Evolutionary conservation across 2,329 filamentous ascomycete species (phyloP), one percentile per base, ranked within the genome.

Genomic region (Knoxdaviesia capensis): DNA sequence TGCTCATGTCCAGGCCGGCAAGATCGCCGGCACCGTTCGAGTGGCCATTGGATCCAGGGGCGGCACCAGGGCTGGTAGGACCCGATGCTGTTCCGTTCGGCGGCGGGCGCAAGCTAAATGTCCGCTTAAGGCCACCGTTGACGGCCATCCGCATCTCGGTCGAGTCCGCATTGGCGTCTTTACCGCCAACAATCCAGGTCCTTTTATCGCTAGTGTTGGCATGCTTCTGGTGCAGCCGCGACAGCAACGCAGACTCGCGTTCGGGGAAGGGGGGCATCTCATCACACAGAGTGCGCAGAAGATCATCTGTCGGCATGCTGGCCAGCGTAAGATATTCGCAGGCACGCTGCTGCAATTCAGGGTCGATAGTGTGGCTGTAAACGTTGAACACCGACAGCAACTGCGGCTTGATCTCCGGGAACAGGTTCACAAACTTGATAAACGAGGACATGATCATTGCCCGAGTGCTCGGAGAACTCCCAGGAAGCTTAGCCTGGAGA

Each of bases 191-290:
- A 30, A 94, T 79, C 90, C 90, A 98, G 2, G 90, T 96, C 47
- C 88, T 75, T 62, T 92, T 92, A 58, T 98, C 90, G 55, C 84
- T 93, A 9, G 85, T 90, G 46, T 81, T 83, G 39, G 81, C 82
- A 53, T 92, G 86, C 63, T 93, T 96, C 59, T 94, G 86, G 59
- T 98, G 88, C 40, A 98, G 69, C 44, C 90, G 74, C 35, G 88
- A 94, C 7, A 98, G 67, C 31, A 98, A 66, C 1, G 90, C 88
- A 5, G 90, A 96, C 45, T 93, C 79, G 46, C 92, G 71, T 58
- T 98, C 87, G 0, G 90, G 92, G 61, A 96, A 98, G 0, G 90
- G 87, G 3, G 90, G 90, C 92, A 98, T 98, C 58, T 98, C 90
- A 51, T 98, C 90, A 57, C 87, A 94, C 5, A 98, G 78, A 0